phyloP scores from a whole-genome alignment of 1,139 yeast species.

The Pichia sp. region DNA sequence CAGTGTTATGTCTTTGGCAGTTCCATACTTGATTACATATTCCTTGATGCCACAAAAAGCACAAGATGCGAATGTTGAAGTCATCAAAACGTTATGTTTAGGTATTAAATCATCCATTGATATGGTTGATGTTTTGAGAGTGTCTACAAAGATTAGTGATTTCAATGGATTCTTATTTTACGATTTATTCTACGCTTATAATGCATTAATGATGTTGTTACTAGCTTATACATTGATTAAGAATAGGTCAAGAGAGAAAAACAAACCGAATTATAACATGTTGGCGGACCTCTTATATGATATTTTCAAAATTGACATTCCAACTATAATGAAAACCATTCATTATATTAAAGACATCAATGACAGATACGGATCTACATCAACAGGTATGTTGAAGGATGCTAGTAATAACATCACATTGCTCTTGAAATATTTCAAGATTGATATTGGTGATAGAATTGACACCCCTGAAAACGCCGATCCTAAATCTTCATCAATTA shows the following conservation, averaged over 20 bases:
- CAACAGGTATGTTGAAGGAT: slow-evolving; percentile 17
- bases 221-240: slow-evolving; percentile 32
- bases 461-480: neutral
- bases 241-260: slow-evolving; percentile 6
- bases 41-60: slow-evolving; percentile 25
- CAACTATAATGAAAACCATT: slow-evolving; percentile 29
- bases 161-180: slow-evolving; percentile 34
- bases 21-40: slow-evolving; percentile 35
- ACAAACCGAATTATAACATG: slow-evolving; percentile 8
- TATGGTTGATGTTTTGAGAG: slow-evolving; percentile 28
- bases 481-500: neutral
- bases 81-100: slow-evolving; percentile 30
- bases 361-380: slow-evolving; percentile 9
- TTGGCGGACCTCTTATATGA: slow-evolving; percentile 21
- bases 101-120: slow-evolving; percentile 34
- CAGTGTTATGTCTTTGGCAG: slow-evolving; percentile 31
- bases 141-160: slow-evolving; percentile 24
- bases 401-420: slow-evolving; percentile 19
- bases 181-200: slow-evolving; percentile 37
- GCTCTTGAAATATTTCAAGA: slow-evolving; percentile 17
- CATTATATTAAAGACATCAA: slow-evolving; percentile 24
- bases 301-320: slow-evolving; percentile 23
- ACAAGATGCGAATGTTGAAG: slow-evolving; percentile 28
- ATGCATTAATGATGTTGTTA: slow-evolving; percentile 33
- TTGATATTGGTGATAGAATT: neutral